Conservation (phyloP, 2,329 filamentous ascomycete species). For the Microdochium paspali region DNA sequence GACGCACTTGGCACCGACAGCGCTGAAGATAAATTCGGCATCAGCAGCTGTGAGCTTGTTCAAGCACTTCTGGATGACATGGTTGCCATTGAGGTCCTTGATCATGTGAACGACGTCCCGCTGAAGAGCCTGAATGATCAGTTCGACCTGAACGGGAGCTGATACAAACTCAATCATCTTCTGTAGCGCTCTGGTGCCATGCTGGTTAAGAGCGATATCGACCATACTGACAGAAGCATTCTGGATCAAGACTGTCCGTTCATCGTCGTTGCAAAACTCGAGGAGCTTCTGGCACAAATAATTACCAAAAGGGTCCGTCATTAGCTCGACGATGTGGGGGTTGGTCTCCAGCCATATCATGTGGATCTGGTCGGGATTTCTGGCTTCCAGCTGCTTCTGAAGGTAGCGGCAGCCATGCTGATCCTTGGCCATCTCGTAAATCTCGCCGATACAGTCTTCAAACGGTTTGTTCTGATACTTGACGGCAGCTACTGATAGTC, state of each 20-base stretch:
- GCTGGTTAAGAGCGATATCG: conserved; percentile 90
- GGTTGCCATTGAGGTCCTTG: conserved; percentile 95
- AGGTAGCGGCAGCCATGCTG: conserved; percentile 96
- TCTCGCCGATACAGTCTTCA: conserved; percentile 70
- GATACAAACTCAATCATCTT: conserved; percentile 99
- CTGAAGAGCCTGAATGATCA: conserved; percentile 78
- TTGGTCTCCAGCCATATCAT: conserved; percentile 94
- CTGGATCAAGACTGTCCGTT: conserved; percentile 85
- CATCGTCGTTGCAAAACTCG: conserved; percentile 89
- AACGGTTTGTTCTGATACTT: conserved; percentile 61
- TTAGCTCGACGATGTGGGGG: conserved; percentile 88
- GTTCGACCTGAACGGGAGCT: conserved; percentile 72
- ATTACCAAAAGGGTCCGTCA: conserved; percentile 99
- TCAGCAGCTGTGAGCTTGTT: conserved; percentile 82
- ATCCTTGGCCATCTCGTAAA: conserved; percentile 91
- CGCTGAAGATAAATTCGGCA: conserved; percentile 94
- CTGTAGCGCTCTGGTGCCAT: conserved; percentile 90
- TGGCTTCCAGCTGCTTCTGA: conserved; percentile 94
- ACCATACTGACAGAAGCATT: conserved; percentile 84
- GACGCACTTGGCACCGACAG: conserved; percentile 78
- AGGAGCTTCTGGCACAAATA: conserved; percentile 98
- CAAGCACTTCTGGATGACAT: conserved; percentile 97
- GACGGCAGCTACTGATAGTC: conserved; percentile 1
- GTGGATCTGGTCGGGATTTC: conserved; percentile 71
- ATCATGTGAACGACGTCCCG: conserved; percentile 87